A percentile compares a stretch with the other conserved stretches of the same genome.
These are phyloP conservation scores for Penicillium sp. DNA, from an alignment of 2,329 filamentous ascomycete species.

Conservation along the genomic window DNA sequence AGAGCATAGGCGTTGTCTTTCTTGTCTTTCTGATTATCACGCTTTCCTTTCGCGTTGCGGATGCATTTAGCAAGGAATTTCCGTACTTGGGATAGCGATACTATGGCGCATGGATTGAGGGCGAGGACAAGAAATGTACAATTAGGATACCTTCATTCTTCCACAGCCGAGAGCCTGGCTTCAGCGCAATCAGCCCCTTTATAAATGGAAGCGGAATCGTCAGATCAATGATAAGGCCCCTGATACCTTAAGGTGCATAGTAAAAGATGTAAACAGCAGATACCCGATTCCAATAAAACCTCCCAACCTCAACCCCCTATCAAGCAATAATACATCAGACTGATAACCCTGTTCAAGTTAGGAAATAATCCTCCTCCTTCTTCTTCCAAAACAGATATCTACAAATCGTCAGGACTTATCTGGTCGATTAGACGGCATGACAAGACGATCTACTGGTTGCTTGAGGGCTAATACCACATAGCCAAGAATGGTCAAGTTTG, in stretches of 20 bases:
- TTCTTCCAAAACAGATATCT: too few species aligned
- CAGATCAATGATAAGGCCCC: not conserved
- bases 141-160: not conserved
- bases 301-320: too few species aligned
- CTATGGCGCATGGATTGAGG: not conserved
- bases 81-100: not conserved
- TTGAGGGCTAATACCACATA: too few species aligned
- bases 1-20: conserved; percentile 2
- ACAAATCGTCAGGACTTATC: too few species aligned
- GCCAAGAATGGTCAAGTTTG: too few species aligned
- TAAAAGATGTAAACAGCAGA: too few species aligned
- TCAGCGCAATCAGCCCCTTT: not conserved
- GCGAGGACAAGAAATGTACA: conserved; percentile 5
- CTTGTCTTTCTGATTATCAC: not conserved
- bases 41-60: not conserved
- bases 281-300: too few species aligned
- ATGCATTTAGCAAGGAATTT: conserved; percentile 3
- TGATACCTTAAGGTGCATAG: not conserved
- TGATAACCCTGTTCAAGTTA: too few species aligned
- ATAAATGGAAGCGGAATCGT: not conserved
- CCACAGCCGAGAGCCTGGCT: not conserved
- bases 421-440: too few species aligned
- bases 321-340: too few species aligned
- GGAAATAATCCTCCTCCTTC: too few species aligned
- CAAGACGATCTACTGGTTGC: too few species aligned